Conservation (phyloP, 2,329 filamentous ascomycete genomes). For the Botrytis aclada region DNA sequence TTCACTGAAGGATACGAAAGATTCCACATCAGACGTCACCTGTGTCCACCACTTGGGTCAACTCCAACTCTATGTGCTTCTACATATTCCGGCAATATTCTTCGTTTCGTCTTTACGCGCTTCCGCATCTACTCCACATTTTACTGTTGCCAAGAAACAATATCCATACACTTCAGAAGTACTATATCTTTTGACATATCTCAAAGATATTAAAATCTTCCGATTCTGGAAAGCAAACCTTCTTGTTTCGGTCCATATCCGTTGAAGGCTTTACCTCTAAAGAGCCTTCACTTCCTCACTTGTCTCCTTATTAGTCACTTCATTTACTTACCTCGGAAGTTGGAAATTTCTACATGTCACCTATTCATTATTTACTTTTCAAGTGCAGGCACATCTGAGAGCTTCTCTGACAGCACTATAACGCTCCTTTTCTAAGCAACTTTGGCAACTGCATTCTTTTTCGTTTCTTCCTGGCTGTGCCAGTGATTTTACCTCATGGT, state of each 20-base stretch:
- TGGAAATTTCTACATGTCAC: slow-evolving; percentile 12
- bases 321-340: slow-evolving; percentile 2
- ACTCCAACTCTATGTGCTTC: slow-evolving; percentile 6
- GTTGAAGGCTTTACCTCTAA: not conserved
- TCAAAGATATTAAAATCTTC: slow-evolving; percentile 15
- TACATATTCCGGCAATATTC: slow-evolving; percentile 3
- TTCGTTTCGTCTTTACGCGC: slow-evolving; percentile 12
- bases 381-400: slow-evolving; percentile 32
- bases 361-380: slow-evolving; percentile 8
- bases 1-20: not conserved
- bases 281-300: not conserved
- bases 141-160: slow-evolving; percentile 7
- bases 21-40: slow-evolving; percentile 12
- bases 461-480: slow-evolving; percentile 34
- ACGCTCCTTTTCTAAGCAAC: slow-evolving; percentile 27
- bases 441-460: slow-evolving; percentile 22
- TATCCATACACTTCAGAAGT: not conserved
- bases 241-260: slow-evolving; percentile 11
- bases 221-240: not conserved
- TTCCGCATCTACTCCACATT: slow-evolving; percentile 8
- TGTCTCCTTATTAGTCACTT: not conserved
- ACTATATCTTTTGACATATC: slow-evolving; percentile 28
- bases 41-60: not conserved
- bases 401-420: slow-evolving; percentile 17
- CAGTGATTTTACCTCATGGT: slow-evolving; percentile 28